Conservation (phyloP, 305 asterid genomes). For the Petunia hybrid region DNA sequence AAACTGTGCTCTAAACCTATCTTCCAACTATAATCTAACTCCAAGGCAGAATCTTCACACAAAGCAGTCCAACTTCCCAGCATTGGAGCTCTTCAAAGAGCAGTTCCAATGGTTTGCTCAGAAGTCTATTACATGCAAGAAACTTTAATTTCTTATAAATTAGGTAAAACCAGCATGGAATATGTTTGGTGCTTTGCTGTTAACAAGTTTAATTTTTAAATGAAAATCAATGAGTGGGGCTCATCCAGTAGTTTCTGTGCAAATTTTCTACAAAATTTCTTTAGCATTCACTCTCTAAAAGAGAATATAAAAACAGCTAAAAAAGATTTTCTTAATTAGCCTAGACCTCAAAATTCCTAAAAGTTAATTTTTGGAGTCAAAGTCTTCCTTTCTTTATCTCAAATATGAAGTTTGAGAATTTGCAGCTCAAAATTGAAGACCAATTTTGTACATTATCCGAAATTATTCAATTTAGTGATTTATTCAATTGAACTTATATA, state of each 20-base stretch:
- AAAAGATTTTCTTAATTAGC: constrained; percentile 9
- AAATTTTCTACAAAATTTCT: background rate
- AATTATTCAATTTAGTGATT: background rate
- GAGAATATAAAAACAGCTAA: background rate
- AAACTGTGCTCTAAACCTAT: constrained; percentile 7
- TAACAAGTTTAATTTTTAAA: background rate
- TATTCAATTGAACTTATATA: background rate
- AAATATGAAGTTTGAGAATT: background rate
- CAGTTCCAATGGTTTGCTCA: background rate
- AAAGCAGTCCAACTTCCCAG: background rate
- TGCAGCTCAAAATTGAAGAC: constrained; percentile 15
- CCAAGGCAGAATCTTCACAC: background rate
- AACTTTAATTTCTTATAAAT: background rate
- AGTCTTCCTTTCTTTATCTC: background rate
- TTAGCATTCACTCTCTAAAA: background rate
- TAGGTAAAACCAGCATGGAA: background rate
- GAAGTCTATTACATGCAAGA: constrained; percentile 15
- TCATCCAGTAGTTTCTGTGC: background rate
- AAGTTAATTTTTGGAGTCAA: background rate
- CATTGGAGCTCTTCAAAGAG: background rate
- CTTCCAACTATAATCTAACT: constrained; percentile 22
- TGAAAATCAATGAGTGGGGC: background rate
- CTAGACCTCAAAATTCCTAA: background rate
- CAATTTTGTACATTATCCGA: background rate
- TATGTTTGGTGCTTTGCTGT: background rate